These are phyloP conservation scores for Aspergillus udagawae DNA, from an alignment of 2,329 filamentous ascomycete genomes.

Conservation along the genomic window DNA sequence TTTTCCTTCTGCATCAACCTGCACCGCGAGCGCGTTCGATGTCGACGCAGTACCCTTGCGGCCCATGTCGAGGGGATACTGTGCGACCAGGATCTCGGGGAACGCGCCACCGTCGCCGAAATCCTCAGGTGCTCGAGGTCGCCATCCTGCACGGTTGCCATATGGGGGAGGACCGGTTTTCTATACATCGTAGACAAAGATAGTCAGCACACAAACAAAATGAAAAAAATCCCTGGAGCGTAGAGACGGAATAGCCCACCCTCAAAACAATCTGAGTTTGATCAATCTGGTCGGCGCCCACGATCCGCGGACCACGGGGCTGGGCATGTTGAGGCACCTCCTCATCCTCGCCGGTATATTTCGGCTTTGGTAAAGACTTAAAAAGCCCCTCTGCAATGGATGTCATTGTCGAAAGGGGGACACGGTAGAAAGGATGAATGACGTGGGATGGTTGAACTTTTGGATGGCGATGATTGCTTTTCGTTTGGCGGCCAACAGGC, in stretches of 20 bases:
- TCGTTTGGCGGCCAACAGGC: constrained; percentile 9
- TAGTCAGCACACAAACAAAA: too few species aligned
- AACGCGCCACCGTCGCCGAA: constrained; percentile 96
- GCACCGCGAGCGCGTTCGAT: constrained; percentile 86
- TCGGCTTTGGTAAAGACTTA: constrained; percentile 79
- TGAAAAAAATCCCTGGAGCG: too few species aligned
- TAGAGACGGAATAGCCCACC: constrained; percentile 39
- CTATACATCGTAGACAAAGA: constrained; percentile 34
- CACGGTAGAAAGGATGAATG: constrained; percentile 8
- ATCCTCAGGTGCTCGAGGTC: constrained; percentile 81
- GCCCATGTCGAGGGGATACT: constrained; percentile 95
- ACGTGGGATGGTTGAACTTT: constrained; percentile 12
- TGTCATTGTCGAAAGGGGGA: constrained; percentile 49
- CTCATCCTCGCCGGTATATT: constrained; percentile 86
- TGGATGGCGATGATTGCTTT: constrained; percentile 11
- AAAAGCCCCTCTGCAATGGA: constrained; percentile 69
- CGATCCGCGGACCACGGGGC: constrained; percentile 75
- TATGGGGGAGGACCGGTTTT: constrained; percentile 83
- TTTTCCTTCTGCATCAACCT: constrained; percentile 86
- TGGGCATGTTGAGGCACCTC: constrained; percentile 68
- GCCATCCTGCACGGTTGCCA: constrained; percentile 82
- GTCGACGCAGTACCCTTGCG: constrained; percentile 64
- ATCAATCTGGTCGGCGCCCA: constrained; percentile 75
- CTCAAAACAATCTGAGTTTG: constrained; percentile 80
- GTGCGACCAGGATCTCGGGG: constrained; percentile 86